phyloP scores from a whole-genome alignment of 1,284 basidiomycete genomes.

The Psilocybe mexicana region DNA sequence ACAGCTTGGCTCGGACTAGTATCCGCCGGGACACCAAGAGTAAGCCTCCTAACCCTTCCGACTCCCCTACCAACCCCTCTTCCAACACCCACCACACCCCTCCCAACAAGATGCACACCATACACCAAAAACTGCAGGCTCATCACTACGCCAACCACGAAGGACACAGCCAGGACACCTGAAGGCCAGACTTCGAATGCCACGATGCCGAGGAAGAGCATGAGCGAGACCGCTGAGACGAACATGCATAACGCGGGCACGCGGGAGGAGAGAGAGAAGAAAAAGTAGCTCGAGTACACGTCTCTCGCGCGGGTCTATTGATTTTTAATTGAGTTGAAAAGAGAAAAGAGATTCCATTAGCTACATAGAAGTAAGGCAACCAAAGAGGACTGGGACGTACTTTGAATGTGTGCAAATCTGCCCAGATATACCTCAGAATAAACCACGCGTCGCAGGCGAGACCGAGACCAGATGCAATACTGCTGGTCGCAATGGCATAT shows the following conservation, averaged over 20 bases:
- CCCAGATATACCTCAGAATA: constrained; percentile 56
- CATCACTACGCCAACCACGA: constrained; percentile 55
- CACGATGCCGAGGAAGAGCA: constrained; percentile 57
- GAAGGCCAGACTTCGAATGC: constrained; percentile 63
- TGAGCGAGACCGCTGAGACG: constrained; percentile 50
- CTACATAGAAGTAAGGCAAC: too few species aligned
- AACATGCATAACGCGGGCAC: constrained; percentile 61
- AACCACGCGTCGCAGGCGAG: constrained; percentile 63
- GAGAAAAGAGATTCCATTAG: neutral
- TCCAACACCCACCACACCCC: constrained; percentile 24
- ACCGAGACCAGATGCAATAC: constrained; percentile 60
- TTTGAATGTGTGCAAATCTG: constrained; percentile 49
- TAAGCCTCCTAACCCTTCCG: constrained; percentile 19
- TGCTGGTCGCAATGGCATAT: constrained; percentile 53
- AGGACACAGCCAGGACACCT: constrained; percentile 58
- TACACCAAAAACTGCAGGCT: constrained; percentile 67
- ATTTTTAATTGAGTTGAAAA: neutral
- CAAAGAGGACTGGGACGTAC: constrained; percentile 32
- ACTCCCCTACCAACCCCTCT: constrained; percentile 22
- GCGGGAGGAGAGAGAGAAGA: constrained; percentile 65
- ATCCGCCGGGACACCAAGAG: neutral
- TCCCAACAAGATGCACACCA: constrained; percentile 39
- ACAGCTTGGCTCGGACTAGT: too few species aligned
- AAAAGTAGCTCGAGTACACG: constrained; percentile 56
- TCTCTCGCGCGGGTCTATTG: constrained; percentile 52